Evolutionary conservation across 805 yeast species (phyloP), one percentile per base, ranked within the genome.

Genomic region (Candida ipomoeae): DNA sequence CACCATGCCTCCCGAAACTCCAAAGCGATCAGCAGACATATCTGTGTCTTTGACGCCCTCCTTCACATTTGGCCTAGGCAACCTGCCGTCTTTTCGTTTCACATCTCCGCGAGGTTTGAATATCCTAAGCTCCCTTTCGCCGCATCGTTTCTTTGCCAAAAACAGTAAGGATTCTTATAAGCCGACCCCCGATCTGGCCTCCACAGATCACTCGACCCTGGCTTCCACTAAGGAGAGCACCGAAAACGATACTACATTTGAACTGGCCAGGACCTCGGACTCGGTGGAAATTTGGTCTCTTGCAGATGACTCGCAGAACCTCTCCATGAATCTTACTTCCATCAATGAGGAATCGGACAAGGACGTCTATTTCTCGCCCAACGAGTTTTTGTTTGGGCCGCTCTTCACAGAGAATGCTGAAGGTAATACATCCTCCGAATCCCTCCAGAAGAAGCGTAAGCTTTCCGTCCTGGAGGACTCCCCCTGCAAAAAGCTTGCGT

Each of bases 71-170:
- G 73, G 75, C 29, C 55, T 71, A 31, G 71, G 70, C 35, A 69
- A 71, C 45, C 74, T 69, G 74, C 77, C 77, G 13, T 69, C 74
- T n/a, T 70, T 72, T 56, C 69, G 65, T 36, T 68, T 72, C 55
- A 59, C 65, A 45, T 66, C 74, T 10, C 77, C 77, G 6, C 48
- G 68, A 33, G 56, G 54, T 39, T 31, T 58, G 40, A 58, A 60
- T 49, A 41, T 62, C 18, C 54, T 69, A 20, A 57, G 57, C 44
- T 52, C 66, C n/a, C 56, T 66, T 6, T 70, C 75, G 11, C 74
- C 75, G 1, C 71, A 66, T 43, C 57, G 67, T 42, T 63, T 70
- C 48, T 62, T 69, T 36, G 17, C 36, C 51, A 66, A 62, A 15
- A 17, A 6, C n/a, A 21, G n/a, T 38, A 43, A 33, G n/a, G 44